phyloP scores from a whole-genome alignment of 2,329 filamentous ascomycete species.

The Zymoseptoria pseudotritici region DNA sequence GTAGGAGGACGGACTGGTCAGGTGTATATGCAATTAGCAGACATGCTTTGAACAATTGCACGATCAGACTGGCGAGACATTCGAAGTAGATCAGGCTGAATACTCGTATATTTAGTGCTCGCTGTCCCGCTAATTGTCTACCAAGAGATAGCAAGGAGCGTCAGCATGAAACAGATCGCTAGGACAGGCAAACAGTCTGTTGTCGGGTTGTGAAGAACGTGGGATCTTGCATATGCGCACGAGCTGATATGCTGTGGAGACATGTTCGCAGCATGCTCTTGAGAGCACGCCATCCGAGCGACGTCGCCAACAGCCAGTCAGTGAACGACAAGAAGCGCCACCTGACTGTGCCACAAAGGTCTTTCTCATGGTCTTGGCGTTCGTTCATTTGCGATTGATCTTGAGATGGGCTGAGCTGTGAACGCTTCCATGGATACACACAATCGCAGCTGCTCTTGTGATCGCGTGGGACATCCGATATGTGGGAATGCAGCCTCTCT shows the following conservation, averaged over 20 bases:
- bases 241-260: neutral
- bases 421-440: neutral
- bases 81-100: no score
- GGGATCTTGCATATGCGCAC: neutral
- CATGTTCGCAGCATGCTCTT: neutral
- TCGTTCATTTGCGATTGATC: neutral
- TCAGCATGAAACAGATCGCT: neutral
- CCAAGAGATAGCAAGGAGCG: neutral
- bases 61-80: no score
- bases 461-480: neutral
- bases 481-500: neutral
- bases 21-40: no score
- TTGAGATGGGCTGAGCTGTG: neutral
- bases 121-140: no score
- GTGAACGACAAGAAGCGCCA: neutral
- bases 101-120: no score
- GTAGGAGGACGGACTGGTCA: no score
- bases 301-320: neutral
- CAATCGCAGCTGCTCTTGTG: neutral
- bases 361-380: neutral
- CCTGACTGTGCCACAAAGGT: neutral
- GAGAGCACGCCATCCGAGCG: neutral
- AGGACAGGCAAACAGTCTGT: neutral
- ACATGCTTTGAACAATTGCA: no score
- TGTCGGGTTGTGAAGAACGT: neutral